Base-by-base conservation (phyloP, 106 monocot genomes). In the Acanthochlamys bracteata region DNA sequence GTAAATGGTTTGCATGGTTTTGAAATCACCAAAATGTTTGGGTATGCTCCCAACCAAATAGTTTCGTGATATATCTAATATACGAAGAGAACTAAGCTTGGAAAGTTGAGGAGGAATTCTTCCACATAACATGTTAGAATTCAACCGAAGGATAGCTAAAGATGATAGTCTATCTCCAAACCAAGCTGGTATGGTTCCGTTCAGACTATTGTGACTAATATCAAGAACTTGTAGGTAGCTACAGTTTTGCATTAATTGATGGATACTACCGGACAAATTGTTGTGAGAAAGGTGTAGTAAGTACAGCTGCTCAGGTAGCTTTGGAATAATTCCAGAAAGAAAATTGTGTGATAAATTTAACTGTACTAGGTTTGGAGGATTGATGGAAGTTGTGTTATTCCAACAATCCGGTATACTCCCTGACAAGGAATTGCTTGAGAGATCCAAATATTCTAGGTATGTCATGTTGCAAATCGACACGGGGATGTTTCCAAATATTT, bases 361-460 rank as follows among this genome's bases (percentile, higher is more conserved):
- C 7, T 3, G 6, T 14, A 24, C 6, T 13, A 51, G 13, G 9
- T 33, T 33, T 24, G 10, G n/a, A n/a, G n/a, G n/a, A n/a, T n/a
- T n/a, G n/a, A n/a, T n/a, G n/a, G n/a, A n/a, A 20, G 49, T 25
- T 11, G 11, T 11, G 13, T 24, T 17, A 20, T 20, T 19, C 59
- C 47, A 42, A 33, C 61, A 75, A 2, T 21, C 2, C 4, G 69
- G 68, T 0, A 75, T 25, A 13, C 41, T 20, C 41, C 74, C 74
- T 13, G 53, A 62, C 45, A 75, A 26, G 24, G 22, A 13, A 55
- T 75, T 75, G 11, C 39, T 53, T 7, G 68, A 69, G 13, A 75
- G n/a, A 53, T 62, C 53, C 0, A 73, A 25, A 14, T 49, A 17
- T 14, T 14, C 17, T 49, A 49, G 49, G 10, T 1, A 1, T 14